Base-by-base conservation (phyloP, 2,329 filamentous ascomycete genomes). In the Celoporthe dispersa region DNA sequence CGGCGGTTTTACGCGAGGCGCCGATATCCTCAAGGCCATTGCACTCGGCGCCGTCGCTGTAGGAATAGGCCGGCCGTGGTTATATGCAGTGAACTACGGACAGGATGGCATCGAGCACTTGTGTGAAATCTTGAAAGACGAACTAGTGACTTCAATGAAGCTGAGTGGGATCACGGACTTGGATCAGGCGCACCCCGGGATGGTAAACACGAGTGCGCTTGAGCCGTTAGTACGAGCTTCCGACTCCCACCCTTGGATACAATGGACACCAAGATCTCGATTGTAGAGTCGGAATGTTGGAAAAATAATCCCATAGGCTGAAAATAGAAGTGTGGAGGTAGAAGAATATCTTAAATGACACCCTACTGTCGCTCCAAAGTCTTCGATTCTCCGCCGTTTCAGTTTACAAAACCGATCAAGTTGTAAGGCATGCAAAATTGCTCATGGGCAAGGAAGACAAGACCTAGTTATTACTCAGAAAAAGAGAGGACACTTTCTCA, bases 21-120 rank as follows among this genome's bases (percentile, higher is more conserved):
- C 85, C 0, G 87, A 89, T 72, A 83, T 88, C 2, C 79, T 88
- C 64, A 88, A 88, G 72, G 85, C 84, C 1, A 76, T 88, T n/a
- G 85, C 83, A 31, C 74, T 88, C 1, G 86, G 86, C 0, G 86
- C 85, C 0, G 86, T 80, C n/a, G 85, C 84, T 2, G 85, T 84
- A 0, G 86, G 86, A 0, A 78, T 88, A 35, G 86, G 86, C 2
- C 61, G 70, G 7, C 63, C 70, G 31, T 70, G 55, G 28, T 33
- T 70, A 0, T 70, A 68, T 31, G 68, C 69, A 9, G 25, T 70
- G 2, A 53, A 57, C 1, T 70, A 70, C 12, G 69, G 69, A 19
- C 66, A 70, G 25, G 37, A 62, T 28, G 69, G 69, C 19, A 51
- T 39, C 1, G 64, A 68, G 53, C 66, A 70, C 44, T 31, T 57